Evolutionary conservation across 495 filamentous ascomycete genomes (phyloP).

Genomic region (Hapsidospora chrysogenum): DNA sequence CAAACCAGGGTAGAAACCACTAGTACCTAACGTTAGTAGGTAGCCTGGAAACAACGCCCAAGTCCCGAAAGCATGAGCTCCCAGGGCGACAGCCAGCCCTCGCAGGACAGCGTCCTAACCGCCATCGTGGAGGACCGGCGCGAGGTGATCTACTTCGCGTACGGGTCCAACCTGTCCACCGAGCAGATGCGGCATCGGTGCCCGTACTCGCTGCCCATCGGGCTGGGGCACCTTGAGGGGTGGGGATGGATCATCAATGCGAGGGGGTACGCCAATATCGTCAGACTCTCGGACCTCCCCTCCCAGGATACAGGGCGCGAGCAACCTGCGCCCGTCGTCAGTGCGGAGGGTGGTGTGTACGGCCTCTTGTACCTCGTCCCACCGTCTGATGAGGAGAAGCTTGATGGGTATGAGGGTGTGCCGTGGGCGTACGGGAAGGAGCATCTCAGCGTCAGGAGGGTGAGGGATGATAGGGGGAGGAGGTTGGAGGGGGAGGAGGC

Average conservation of each 20-base stretch:
- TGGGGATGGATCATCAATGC: conserved; percentile 27
- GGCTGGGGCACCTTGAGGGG: conserved; percentile 17
- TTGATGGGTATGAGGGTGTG: conserved; percentile 21
- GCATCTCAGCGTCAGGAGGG: conserved; percentile 10
- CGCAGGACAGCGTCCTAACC: conserved; percentile 3
- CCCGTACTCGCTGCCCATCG: conserved; percentile 15
- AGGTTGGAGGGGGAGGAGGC: not conserved
- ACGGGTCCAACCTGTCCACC: conserved; percentile 24
- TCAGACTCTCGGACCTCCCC: conserved; percentile 1
- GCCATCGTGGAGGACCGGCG: not conserved
- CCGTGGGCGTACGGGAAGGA: conserved; percentile 17
- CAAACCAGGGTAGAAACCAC: too few species aligned
- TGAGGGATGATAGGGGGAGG: not conserved
- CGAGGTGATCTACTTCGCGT: conserved; percentile 19
- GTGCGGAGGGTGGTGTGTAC: conserved; percentile 12
- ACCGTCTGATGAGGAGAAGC: conserved; percentile 11
- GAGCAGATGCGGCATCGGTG: conserved; percentile 23
- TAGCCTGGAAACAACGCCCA: too few species aligned
- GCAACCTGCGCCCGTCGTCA: not conserved
- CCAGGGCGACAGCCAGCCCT: not conserved
- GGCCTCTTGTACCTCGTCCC: conserved; percentile 21
- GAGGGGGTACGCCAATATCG: conserved; percentile 24
- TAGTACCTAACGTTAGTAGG: too few species aligned
- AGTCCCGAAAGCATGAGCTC: too few species aligned
- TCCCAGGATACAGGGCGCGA: not conserved